Base-by-base conservation (phyloP, 805 yeast genomes). In the Suhomyces prunicola region DNA sequence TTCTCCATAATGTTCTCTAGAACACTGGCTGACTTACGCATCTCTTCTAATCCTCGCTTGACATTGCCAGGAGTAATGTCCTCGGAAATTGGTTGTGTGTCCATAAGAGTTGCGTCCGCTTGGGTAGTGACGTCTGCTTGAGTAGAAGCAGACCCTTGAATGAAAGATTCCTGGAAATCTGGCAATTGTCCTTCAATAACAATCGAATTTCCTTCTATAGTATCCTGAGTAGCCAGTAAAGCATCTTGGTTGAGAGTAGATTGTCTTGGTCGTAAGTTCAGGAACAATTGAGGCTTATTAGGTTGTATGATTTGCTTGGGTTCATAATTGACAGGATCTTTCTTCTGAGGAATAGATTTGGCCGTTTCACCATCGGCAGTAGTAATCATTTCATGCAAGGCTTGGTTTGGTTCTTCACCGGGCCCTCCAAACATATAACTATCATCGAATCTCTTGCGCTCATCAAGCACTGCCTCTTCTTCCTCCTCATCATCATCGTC, bases 391-490 rank as follows among this genome's bases (percentile, higher is more conserved):
- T 60, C 60, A 8, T 19, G 48, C 52, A 19, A 24, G 31, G 54
- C 44, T 29, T 55, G 52, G 40, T 19, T 55, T 58, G 40, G 48
- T 17, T 52, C 54, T n/a, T 48, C 50, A 22, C 53, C 45, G 9
- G 54, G 53, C 15, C 57, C 61, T 4, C 68, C 71, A 57, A 66
- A 65, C 72, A 67, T 67, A 47, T 61, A 67, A 44, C 69, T 63
- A 48, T 68, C 72, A 53, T 68, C 70, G 41, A 54, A 53, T 36
- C 65, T 58, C 22, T 48, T 59, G 6, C 56, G 57, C 10, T 57
- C 57, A n/a, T 46, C 29, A 36, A 29, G 46, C 24, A 33, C 33
- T 27, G 31, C 58, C n/a, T 49, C 57, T 4, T 58, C 53, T 12
- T 47, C 56, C 7, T 68, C 66, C 5, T 59, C 64, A 6, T 48